Evolutionary conservation across 73 alveolate species (phyloP).

Genomic region (Tetrahymena thermophila): DNA sequence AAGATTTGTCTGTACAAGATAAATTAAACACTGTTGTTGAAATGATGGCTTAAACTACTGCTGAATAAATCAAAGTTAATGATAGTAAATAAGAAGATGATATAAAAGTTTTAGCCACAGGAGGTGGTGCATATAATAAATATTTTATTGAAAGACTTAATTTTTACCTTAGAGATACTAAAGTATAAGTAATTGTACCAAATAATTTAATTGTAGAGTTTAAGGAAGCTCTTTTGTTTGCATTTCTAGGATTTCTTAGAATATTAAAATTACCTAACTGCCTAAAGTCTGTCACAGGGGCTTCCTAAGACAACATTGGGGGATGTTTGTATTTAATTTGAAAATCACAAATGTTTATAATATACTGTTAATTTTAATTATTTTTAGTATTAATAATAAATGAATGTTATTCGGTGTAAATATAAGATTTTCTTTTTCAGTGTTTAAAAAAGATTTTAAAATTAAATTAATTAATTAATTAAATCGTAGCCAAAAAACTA

Average conservation of each 20-base stretch:
- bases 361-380: no score
- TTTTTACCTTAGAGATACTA: neutral
- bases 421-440: no score
- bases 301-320: constrained; percentile 10
- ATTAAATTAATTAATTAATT: no score
- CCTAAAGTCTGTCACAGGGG: constrained; percentile 30
- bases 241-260: constrained; percentile 15
- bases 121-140: constrained; percentile 38
- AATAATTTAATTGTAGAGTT: constrained; percentile 8
- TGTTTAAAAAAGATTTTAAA: no score
- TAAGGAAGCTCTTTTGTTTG: constrained; percentile 37
- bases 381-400: no score
- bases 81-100: neutral
- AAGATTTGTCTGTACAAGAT: neutral
- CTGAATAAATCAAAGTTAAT: neutral
- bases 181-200: neutral
- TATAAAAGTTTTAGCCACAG: neutral
- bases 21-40: constrained; percentile 9
- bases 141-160: constrained; percentile 18
- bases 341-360: neutral
- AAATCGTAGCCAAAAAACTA: no score
- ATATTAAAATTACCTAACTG: neutral
- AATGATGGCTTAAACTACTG: constrained; percentile 4
- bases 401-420: no score
- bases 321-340: neutral